phyloP scores from a whole-genome alignment of 1,284 basidiomycete genomes.

The Vanrija humicola region DNA sequence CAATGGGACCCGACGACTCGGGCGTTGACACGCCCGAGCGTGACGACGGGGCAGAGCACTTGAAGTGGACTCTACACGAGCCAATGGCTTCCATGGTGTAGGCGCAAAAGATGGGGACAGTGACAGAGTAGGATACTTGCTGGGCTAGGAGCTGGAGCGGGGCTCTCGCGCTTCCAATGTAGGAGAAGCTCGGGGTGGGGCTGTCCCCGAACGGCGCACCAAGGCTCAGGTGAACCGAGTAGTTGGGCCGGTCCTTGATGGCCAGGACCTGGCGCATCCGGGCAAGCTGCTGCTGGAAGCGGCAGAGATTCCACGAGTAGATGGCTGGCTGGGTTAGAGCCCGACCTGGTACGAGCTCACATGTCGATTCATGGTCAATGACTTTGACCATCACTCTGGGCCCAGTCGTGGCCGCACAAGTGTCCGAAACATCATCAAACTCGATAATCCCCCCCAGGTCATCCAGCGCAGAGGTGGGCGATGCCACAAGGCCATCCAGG shows the following conservation, averaged over 20 bases:
- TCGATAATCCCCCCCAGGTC: constrained; percentile 82
- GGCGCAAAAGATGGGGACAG: constrained; percentile 81
- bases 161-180: constrained; percentile 80
- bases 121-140: constrained; percentile 67
- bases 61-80: constrained; percentile 66
- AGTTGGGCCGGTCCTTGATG: constrained; percentile 89
- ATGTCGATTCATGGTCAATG: constrained; percentile 73
- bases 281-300: constrained; percentile 79
- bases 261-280: constrained; percentile 91
- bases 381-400: constrained; percentile 88
- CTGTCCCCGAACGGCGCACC: constrained; percentile 89
- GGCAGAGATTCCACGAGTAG: constrained; percentile 85
- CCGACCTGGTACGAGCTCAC: constrained; percentile 24
- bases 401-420: constrained; percentile 65
- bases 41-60: constrained; percentile 29
- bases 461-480: constrained; percentile 75
- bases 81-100: constrained; percentile 92
- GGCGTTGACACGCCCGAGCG: constrained; percentile 37
- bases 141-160: constrained; percentile 77
- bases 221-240: constrained; percentile 86
- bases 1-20: constrained; percentile 15
- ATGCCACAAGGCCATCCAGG: constrained; percentile 58
- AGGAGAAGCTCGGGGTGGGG: constrained; percentile 79
- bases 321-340: constrained; percentile 55
- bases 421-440: constrained; percentile 87